Conservation (phyloP, 129 eudicot genomes). For the carrot (Daucus carota) region DNA sequence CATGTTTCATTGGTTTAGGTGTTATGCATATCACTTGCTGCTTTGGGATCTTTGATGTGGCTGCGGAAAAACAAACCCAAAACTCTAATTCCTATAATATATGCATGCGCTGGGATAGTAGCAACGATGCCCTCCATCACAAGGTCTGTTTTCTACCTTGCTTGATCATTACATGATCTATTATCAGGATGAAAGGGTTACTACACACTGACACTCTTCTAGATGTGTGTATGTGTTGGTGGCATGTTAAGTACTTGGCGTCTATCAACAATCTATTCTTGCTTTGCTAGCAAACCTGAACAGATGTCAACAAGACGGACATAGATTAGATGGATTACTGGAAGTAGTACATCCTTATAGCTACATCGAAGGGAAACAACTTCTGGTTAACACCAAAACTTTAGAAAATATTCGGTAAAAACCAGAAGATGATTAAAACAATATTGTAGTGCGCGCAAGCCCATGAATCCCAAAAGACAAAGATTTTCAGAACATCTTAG, state of each 20-base stretch:
- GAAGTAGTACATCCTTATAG: not conserved
- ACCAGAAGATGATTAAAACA: not conserved
- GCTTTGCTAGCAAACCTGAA: not conserved
- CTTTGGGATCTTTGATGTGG: slow-evolving; percentile 96
- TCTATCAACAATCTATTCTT: not conserved
- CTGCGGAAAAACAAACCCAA: slow-evolving; percentile 92
- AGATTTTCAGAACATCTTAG: not conserved
- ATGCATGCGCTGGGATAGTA: slow-evolving; percentile 75
- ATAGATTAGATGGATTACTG: not conserved
- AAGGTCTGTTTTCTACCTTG: slow-evolving; percentile 42
- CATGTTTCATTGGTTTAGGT: slow-evolving; percentile 38
- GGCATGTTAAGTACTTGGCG: not conserved
- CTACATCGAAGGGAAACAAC: not conserved
- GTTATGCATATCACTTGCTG: slow-evolving; percentile 81
- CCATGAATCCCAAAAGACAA: not conserved
- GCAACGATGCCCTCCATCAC: slow-evolving; percentile 97
- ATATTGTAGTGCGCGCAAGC: not conserved
- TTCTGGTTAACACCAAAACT: not conserved
- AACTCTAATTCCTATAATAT: slow-evolving; percentile 84
- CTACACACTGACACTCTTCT: not conserved
- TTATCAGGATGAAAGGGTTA: not conserved
- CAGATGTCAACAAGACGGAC: not conserved
- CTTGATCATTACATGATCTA: not conserved
- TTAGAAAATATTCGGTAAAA: not conserved
- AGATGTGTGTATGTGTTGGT: not conserved